These are phyloP conservation scores for Candida smagusa DNA, from an alignment of 1,139 yeast genomes.

Conservation along the genomic window DNA sequence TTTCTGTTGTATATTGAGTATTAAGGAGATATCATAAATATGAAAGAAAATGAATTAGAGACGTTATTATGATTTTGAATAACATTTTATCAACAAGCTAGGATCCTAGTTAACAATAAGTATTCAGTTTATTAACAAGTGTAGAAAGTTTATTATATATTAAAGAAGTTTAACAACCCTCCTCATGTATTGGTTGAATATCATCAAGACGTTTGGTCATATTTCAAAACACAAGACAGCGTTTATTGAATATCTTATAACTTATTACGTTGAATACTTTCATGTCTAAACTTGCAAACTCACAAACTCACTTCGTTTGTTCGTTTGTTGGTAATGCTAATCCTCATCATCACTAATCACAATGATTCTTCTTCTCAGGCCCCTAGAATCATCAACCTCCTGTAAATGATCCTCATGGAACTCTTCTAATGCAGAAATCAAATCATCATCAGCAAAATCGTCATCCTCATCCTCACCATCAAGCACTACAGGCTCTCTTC, in stretches of 20 bases:
- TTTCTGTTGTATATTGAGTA: no score
- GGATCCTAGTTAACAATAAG: no score
- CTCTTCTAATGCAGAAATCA: slow-evolving; percentile 15
- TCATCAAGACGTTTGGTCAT: no score
- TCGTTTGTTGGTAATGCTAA: neutral
- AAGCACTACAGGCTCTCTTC: slow-evolving; percentile 8
- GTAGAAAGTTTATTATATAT: no score
- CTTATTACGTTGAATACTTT: neutral
- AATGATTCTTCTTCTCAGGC: slow-evolving; percentile 7
- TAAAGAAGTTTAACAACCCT: no score
- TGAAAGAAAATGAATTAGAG: no score
- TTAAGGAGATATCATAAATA: no score
- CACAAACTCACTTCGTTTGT: neutral
- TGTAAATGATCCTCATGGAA: slow-evolving; percentile 15
- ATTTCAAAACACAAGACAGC: no score
- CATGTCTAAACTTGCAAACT: neutral
- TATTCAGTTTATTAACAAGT: no score
- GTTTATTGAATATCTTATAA: neutral
- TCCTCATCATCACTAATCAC: slow-evolving; percentile 13
- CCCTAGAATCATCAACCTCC: slow-evolving; percentile 9
- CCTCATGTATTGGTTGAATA: no score
- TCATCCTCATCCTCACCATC: slow-evolving; percentile 14
- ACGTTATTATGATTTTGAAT: no score
- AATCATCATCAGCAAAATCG: slow-evolving; percentile 12
- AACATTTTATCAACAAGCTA: no score